Percentiles rank a stretch among this genome's conserved stretches.
These are phyloP conservation scores for Leccinellum rugosiceps DNA, from an alignment of 768 basidiomycete species.

Conservation along the genomic window DNA sequence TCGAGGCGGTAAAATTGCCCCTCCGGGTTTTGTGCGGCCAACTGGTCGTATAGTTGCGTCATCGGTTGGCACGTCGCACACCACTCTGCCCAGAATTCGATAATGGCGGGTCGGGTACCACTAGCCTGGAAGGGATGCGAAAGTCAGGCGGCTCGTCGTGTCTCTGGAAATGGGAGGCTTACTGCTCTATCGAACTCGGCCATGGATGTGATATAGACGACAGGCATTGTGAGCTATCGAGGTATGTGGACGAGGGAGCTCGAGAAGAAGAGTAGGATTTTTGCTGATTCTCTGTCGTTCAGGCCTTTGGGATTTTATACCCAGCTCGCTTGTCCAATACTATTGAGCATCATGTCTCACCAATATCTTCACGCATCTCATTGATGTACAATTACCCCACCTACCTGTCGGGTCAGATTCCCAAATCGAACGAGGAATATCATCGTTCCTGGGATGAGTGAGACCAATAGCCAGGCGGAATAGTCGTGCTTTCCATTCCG, in stretches of 20 bases:
- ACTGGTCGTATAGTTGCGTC: conserved; percentile 21
- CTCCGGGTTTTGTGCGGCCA: conserved; percentile 26
- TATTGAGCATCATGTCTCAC: conserved; percentile 14
- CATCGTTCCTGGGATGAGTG: conserved; percentile 13
- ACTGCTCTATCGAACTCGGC: conserved; percentile 25
- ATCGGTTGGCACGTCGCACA: conserved; percentile 22
- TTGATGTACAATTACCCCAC: conserved; percentile 19
- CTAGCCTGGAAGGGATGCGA: conserved; percentile 14
- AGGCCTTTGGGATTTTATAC: conserved; percentile 25
- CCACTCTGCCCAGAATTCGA: conserved; percentile 34
- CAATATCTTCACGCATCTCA: conserved; percentile 10
- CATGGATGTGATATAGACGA: conserved; percentile 25
- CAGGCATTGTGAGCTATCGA: conserved; percentile 18
- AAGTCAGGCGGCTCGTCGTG: conserved; percentile 7
- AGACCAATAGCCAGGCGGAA: conserved; percentile 27
- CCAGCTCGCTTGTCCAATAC: conserved; percentile 19
- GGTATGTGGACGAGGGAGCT: conserved; percentile 14
- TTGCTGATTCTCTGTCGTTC: conserved; percentile 12
- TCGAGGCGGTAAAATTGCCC: conserved; percentile 32
- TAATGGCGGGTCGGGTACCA: conserved; percentile 21
- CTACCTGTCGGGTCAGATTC: conserved; percentile 19
- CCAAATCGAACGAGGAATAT: conserved; percentile 19
- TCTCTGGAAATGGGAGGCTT: conserved; percentile 2
- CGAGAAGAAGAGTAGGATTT: conserved; percentile 8
- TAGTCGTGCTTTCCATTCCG: conserved; percentile 31